Conservation (phyloP, 23 red algal genomes). For the Chondrus crispus region DNA sequence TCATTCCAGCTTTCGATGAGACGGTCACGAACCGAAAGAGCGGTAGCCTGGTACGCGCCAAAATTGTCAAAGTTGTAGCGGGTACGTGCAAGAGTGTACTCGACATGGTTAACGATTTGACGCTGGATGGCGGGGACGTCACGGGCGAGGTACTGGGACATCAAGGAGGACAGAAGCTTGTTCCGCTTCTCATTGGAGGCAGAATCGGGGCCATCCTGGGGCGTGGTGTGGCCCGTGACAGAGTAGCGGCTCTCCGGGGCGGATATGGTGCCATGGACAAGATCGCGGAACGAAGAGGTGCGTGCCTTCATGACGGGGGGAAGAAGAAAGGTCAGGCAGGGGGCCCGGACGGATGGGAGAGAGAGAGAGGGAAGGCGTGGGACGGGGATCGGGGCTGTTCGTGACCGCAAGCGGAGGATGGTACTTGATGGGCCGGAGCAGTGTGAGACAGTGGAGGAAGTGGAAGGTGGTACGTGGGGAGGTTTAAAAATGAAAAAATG, state of each 20-base stretch:
- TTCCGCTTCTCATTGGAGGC: slow-evolving; percentile 68
- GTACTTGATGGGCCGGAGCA: too few species aligned
- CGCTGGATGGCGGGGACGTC: slow-evolving; percentile 87
- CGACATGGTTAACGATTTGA: slow-evolving; percentile 94
- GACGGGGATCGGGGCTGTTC: neutral
- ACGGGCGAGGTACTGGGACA: slow-evolving; percentile 96
- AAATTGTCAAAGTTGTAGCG: slow-evolving; percentile 94
- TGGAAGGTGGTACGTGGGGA: neutral
- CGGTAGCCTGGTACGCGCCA: slow-evolving; percentile 95
- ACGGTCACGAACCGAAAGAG: slow-evolving; percentile 89
- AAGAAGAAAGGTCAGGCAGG: neutral
- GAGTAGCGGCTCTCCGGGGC: slow-evolving; percentile 81
- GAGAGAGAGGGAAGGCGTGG: neutral
- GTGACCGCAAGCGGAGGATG: too few species aligned
- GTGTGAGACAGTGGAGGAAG: neutral
- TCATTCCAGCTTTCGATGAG: slow-evolving; percentile 99
- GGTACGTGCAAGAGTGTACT: slow-evolving; percentile 96
- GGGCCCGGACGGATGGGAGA: neutral
- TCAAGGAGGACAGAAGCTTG: slow-evolving; percentile 77
- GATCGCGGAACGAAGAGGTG: slow-evolving; percentile 73
- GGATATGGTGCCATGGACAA: slow-evolving; percentile 78
- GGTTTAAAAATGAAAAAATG: too few species aligned
- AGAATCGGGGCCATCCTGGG: slow-evolving; percentile 42
- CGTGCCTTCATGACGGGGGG: slow-evolving; percentile 59
- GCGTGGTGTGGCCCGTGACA: slow-evolving; percentile 81